phyloP scores from a whole-genome alignment of 2,329 filamentous ascomycete genomes.

The Aspergillus piperis region DNA sequence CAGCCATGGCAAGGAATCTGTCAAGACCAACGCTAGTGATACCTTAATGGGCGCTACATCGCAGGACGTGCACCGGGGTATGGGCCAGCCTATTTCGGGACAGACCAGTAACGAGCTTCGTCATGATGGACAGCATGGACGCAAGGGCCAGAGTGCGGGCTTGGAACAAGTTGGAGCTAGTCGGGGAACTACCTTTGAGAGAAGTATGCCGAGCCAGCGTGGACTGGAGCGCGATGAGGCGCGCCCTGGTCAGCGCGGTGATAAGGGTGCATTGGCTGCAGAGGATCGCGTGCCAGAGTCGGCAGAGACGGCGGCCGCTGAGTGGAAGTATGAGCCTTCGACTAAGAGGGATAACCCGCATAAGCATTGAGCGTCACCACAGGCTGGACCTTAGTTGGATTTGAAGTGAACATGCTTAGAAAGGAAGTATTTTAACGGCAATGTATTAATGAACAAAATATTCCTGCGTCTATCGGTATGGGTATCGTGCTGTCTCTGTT shows the following conservation, averaged over 20 bases:
- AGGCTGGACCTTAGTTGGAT: constrained; percentile 2
- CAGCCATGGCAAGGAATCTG: constrained; percentile 43
- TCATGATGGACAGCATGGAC: constrained; percentile 48
- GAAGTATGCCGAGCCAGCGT: constrained; percentile 28
- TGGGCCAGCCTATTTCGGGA: constrained; percentile 55
- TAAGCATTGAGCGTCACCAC: background rate
- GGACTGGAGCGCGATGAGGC: constrained; percentile 32
- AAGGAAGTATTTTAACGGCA: background rate
- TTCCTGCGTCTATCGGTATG: background rate
- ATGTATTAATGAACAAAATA: constrained; percentile 5
- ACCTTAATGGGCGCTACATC: constrained; percentile 57
- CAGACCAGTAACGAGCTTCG: constrained; percentile 51
- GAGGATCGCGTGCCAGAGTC: constrained; percentile 33
- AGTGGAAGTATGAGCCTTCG: constrained; percentile 31
- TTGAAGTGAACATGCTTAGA: background rate
- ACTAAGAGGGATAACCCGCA: constrained; percentile 24
- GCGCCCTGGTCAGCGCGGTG: constrained; percentile 22
- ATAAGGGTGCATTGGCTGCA: constrained; percentile 34
- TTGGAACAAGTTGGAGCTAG: constrained; percentile 47
- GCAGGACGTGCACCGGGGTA: constrained; percentile 54
- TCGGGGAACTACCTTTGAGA: constrained; percentile 25
- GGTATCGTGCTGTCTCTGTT: background rate
- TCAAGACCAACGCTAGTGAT: constrained; percentile 46
- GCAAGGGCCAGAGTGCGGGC: constrained; percentile 46
- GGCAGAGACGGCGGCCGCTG: constrained; percentile 29